Evolutionary conservation across 331 rosid genomes (phyloP).

Genomic region (Quercus phellos): DNA sequence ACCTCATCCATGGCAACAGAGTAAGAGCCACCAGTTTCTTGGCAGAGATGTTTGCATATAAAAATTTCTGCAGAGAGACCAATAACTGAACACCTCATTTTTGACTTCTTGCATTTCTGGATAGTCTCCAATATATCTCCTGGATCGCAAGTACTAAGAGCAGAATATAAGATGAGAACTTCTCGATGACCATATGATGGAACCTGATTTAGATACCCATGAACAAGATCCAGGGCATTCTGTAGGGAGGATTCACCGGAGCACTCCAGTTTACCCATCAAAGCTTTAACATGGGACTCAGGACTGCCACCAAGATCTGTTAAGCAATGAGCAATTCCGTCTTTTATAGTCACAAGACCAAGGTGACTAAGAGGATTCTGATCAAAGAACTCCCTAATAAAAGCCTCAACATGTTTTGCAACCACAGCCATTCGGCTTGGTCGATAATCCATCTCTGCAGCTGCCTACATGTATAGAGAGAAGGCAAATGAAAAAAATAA

Average conservation of each 20-base stretch:
- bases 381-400: constrained; percentile 83
- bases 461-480: constrained; percentile 62
- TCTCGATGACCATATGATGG: constrained; percentile 93
- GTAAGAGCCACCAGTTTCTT: constrained; percentile 87
- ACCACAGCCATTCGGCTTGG: constrained; percentile 89
- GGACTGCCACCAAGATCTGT: constrained; percentile 97
- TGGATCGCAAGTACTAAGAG: constrained; percentile 92
- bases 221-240: constrained; percentile 88
- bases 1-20: constrained; percentile 88
- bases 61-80: constrained; percentile 94
- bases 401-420: constrained; percentile 72
- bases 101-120: constrained; percentile 76
- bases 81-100: constrained; percentile 91
- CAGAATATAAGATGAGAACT: constrained; percentile 76
- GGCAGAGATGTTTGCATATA: constrained; percentile 87
- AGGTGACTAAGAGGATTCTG: constrained; percentile 96
- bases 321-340: constrained; percentile 71
- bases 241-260: constrained; percentile 91
- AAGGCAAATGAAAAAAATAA: constrained; percentile 18
- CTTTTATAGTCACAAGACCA: constrained; percentile 77
- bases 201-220: constrained; percentile 67
- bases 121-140: constrained; percentile 94
- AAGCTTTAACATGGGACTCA: constrained; percentile 78
- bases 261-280: constrained; percentile 92
- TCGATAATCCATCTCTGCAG: constrained; percentile 77